These are phyloP conservation scores for Mycosphaerella arachidis DNA, from an alignment of 2,329 filamentous ascomycete species.

Conservation along the genomic window DNA sequence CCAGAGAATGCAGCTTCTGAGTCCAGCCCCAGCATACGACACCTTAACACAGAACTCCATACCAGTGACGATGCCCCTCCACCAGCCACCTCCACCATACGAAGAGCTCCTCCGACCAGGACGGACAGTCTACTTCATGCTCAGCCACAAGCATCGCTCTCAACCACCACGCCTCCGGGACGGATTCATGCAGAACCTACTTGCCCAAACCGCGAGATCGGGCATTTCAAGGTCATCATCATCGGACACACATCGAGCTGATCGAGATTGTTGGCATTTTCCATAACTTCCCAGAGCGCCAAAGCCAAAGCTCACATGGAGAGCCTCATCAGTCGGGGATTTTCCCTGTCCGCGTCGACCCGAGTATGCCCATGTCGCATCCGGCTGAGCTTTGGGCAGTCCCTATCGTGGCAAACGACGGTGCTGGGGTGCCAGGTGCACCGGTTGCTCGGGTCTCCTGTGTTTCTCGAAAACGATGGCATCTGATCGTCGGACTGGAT, in stretches of 20 bases:
- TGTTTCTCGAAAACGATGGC: background rate
- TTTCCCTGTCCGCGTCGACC: too few relatives aligned
- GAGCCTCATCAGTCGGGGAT: too few relatives aligned
- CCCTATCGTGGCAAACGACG: background rate
- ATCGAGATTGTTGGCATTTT: background rate
- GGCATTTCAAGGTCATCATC: background rate
- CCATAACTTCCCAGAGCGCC: too few relatives aligned
- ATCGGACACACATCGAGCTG: background rate
- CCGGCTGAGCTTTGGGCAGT: background rate
- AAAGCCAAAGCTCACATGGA: too few relatives aligned
- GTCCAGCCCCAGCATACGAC: background rate
- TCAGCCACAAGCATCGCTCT: background rate
- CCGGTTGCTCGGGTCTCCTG: background rate
- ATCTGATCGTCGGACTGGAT: background rate
- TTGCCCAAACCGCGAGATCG: background rate
- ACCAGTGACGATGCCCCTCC: background rate
- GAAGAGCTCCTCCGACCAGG: background rate
- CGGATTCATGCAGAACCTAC: background rate
- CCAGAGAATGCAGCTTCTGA: background rate
- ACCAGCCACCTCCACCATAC: background rate
- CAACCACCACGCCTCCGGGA: background rate
- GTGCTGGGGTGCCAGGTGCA: background rate
- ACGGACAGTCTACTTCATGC: background rate
- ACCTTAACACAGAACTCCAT: background rate
- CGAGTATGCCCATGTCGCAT: too few relatives aligned